These are phyloP conservation scores for Sarocladiaceae sp. DNA, from an alignment of 2,329 filamentous ascomycete genomes.

Conservation along the genomic window DNA sequence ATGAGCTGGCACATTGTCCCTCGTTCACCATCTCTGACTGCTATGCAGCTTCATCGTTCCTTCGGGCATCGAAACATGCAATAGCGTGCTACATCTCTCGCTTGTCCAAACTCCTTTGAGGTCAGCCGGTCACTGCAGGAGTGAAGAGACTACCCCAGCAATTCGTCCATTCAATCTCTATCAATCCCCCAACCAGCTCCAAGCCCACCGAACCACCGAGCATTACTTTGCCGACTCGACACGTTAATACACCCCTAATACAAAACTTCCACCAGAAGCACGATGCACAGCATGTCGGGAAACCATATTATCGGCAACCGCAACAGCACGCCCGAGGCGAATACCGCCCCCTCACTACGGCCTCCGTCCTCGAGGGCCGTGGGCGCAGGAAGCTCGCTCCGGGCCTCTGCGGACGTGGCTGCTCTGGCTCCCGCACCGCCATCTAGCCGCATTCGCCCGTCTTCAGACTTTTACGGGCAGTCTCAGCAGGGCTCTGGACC, in stretches of 20 bases:
- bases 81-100: slow-evolving; percentile 19
- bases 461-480: slow-evolving; percentile 90
- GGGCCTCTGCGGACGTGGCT: slow-evolving; percentile 94
- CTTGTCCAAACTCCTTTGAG: slow-evolving; percentile 59
- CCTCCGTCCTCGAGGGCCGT: slow-evolving; percentile 74
- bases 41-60: slow-evolving; percentile 17
- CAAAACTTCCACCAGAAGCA: slow-evolving; percentile 12
- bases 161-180: slow-evolving; percentile 17
- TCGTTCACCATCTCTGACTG: slow-evolving; percentile 15
- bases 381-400: slow-evolving; percentile 75
- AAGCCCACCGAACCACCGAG: not conserved
- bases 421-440: slow-evolving; percentile 62
- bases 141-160: slow-evolving; percentile 25
- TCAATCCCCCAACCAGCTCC: slow-evolving; percentile 16
- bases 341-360: slow-evolving; percentile 72
- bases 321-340: slow-evolving; percentile 94
- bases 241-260: slow-evolving; percentile 15
- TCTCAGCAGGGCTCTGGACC: slow-evolving; percentile 62
- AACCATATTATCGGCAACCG: slow-evolving; percentile 72
- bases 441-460: slow-evolving; percentile 79
- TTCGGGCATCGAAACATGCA: slow-evolving; percentile 24
- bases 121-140: slow-evolving; percentile 82
- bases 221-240: slow-evolving; percentile 12
- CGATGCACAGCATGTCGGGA: slow-evolving; percentile 59
- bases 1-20: not conserved